Conservation (phyloP, 2,329 filamentous ascomycete genomes). For the Neofusicoccum kwambonambiense region DNA sequence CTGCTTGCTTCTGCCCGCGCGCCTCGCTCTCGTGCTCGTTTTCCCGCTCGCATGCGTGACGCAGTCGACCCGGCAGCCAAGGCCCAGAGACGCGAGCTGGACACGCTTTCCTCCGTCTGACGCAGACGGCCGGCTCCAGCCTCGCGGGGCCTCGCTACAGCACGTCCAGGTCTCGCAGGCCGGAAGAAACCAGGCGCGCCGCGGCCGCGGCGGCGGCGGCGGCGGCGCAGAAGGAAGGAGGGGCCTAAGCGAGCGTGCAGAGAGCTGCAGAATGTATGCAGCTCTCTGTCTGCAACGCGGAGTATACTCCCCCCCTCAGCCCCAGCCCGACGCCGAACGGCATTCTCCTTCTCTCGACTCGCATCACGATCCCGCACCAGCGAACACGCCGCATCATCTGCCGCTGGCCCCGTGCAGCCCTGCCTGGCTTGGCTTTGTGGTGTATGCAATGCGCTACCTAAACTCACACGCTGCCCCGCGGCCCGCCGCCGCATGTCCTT, state of each 20-base stretch:
- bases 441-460: neutral
- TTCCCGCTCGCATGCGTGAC: neutral
- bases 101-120: neutral
- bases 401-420: neutral
- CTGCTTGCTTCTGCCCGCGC: neutral
- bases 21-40: neutral
- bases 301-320: neutral
- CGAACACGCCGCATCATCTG: neutral
- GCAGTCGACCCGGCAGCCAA: neutral
- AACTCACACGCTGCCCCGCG: neutral
- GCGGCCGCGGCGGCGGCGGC: neutral
- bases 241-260: neutral
- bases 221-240: neutral
- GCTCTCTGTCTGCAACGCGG: neutral
- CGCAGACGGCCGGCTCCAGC: neutral
- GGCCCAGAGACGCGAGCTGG: too few species aligned
- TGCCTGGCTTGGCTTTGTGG: neutral
- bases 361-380: neutral
- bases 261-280: neutral
- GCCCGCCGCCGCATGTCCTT: too few species aligned
- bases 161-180: too few species aligned
- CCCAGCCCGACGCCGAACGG: neutral
- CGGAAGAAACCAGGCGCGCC: neutral
- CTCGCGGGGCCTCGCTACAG: too few species aligned
- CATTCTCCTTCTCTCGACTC: neutral